Base-by-base conservation (phyloP, 176 grass and related monocot genomes). In the Calamus simplicifolius region DNA sequence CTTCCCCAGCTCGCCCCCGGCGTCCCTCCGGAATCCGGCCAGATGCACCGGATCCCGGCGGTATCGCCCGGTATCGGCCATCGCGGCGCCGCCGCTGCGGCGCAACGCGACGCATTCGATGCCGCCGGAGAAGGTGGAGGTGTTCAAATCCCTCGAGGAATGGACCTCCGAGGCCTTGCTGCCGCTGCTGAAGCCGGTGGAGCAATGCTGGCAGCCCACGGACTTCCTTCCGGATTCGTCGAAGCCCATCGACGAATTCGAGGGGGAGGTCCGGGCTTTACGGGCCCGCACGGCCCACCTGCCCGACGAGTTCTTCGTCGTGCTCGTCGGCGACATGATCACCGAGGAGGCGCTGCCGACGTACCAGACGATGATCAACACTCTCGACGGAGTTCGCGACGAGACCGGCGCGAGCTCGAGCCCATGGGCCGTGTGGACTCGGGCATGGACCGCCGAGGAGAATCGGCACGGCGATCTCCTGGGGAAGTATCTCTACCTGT, bases 281-380 rank as follows among this genome's bases (percentile, higher is more conserved):
- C 80, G 87, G 13, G 75, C 81, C 5, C 73, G 87, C 57, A 68
- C 87, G 13, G 80, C 81, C 1, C 72, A 67, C 4, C 68, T 97
- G 1, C 79, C 87, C 13, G 84, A 97, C 73, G 93, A 97, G 1
- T 85, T 75, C 58, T 79, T 88, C 65, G 87, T 88, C 21, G 81
- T 91, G 69, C 81, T 97, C 6, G 84, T 97, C 0, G 93, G 93
- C 0, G 84, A 97, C 79, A 92, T 97, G 93, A 43, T 97, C 19
- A 92, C 93, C 19, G 93, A 97, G 78, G 93, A 97, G 87, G 93
- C 87, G 60, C 63, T 92, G 19, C 93, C 93, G 18, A 97, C 87
- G 56, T 97, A 97, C 74, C 93, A 97, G 77, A 97, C 87, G 61
- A 97, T 97, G 93, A 91, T 97, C 73, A 97, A 91, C 84, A 97